Base-by-base conservation (phyloP, 1,284 basidiomycete species). In the Cutaneotrichosporon sp. region DNA sequence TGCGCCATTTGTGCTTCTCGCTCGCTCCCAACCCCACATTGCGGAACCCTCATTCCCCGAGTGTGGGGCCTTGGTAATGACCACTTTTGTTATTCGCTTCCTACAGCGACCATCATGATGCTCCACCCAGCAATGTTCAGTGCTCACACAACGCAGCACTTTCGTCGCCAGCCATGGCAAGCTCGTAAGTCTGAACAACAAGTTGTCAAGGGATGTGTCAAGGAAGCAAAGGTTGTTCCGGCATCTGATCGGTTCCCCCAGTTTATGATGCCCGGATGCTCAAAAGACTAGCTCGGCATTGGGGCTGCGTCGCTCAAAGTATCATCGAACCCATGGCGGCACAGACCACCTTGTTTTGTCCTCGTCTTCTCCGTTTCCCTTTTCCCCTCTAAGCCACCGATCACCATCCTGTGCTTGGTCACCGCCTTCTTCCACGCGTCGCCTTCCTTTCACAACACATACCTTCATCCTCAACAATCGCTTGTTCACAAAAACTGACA, bases 81-180 rank as follows among this genome's bases (percentile, higher is more conserved):
- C 46, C 46, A 47, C 47, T 49, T 21, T 26, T 21, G 38, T 40
- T 40, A 16, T 14, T 40, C 38, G 38, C 38, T 40, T 16, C 38
- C 38, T 11, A 40, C 9, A 16, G 38, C 42, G 42, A 8, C 42
- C 42, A n/a, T n/a, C 42, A 18, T 46, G 47, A 31, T 21, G 32
- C 14, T 14, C 36, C 50, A 11, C 6, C 9, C 59, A 30, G 22
- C 11, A 13, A 16, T 51, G 26, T 30, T 16, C 8, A 5, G 51
- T 18, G 51, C 51, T 53, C 14, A 53, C 51, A 53, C 31, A 4
- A 53, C 51, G 16, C 51, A 53, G 51, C 51, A 4, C 51, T 53
- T 30, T 53, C 51, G 31, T 53, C 51, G 31, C 51, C 51, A 6
- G 51, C 51, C 26, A 53, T 53, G 51, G 31, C 51, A 31, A 53